Base-by-base conservation (phyloP, 208 protist species). In the Crithidia bombi region DNA sequence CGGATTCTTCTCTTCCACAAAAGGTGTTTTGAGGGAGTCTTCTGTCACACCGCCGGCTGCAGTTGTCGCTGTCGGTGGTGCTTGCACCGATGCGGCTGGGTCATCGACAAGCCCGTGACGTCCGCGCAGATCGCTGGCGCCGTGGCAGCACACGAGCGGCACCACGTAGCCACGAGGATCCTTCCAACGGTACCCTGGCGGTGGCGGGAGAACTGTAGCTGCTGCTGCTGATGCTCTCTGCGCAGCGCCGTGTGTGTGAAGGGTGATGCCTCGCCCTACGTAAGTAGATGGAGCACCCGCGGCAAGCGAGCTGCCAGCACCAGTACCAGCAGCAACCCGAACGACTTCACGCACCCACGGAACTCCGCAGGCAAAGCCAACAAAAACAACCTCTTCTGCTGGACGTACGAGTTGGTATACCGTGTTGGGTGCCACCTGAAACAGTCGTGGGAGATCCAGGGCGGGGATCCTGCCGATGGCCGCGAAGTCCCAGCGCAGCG, bases 281-380 rank as follows among this genome's bases (percentile, higher is more conserved):
- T n/a, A n/a, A n/a, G 7, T 49, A 19, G 19, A 49, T 9, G 15
- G 43, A 9, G 19, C 6, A 6, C 12, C 43, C 64, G 38, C 39
- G 51, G 26, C 71, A 19, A 49, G 25, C 23, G n/a, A n/a, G n/a
- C n/a, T n/a, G 4, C 35, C 1, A 7, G 1, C 33, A 17, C 17
- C 19, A 54, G 43, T 6, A 5, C 43, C 23, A 21, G 23, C 21
- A 35, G 43, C 35, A 23, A 14, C 21, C 0, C 39, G 26, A 4
- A 43, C 38, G 1, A 69, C 71, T 15, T 52, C 26, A 21, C 62
- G 58, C 26, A 84, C 57, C 86, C 86, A 91, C 12, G 81, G 81
- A 15, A 91, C 43, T 25, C 83, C 86, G 57, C 74, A 78, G 2
- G 83, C 83, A 7, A 78, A 69, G 23, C 86, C 86, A 10, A 88